Percentiles rank a stretch among this genome's conserved stretches.
These are phyloP conservation scores for Fraxinus baroniana DNA, from an alignment of 305 asterid genomes.

Conservation along the genomic window DNA sequence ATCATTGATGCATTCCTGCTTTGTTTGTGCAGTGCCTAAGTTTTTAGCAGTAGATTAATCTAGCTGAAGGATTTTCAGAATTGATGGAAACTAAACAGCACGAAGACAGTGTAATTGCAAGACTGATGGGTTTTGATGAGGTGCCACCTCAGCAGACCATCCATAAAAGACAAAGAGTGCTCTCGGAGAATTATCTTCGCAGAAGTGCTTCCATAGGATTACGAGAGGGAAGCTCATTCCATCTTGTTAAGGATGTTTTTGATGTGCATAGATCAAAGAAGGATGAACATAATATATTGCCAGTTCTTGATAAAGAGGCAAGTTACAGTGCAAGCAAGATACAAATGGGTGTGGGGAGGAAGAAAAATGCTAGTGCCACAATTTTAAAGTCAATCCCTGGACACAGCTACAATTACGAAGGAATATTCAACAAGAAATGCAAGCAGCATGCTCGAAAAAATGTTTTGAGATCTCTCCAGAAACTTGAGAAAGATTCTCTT, in stretches of 20 bases:
- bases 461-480: conserved; percentile 35
- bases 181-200: conserved; percentile 58
- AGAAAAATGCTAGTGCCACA: background rate
- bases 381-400: conserved; percentile 6
- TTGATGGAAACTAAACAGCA: conserved; percentile 44
- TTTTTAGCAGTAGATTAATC: conserved; percentile 1
- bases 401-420: conserved; percentile 5
- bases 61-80: conserved; percentile 16
- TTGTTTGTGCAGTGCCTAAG: conserved; percentile 29
- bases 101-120: conserved; percentile 60
- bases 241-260: conserved; percentile 21
- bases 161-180: conserved; percentile 38
- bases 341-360: background rate
- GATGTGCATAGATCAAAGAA: conserved; percentile 8
- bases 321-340: conserved; percentile 16
- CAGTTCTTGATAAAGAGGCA: conserved; percentile 19
- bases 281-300: background rate
- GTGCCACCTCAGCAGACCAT: conserved; percentile 33
- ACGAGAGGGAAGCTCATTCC: conserved; percentile 41
- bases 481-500: conserved; percentile 27
- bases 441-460: conserved; percentile 18
- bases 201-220: conserved; percentile 52
- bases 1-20: background rate
- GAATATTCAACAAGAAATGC: background rate
- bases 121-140: conserved; percentile 58